Evolutionary conservation across 306 rosid species (phyloP), one percentile per base, ranked within the genome.

Genomic region (Macrotyloma uniflorum): DNA sequence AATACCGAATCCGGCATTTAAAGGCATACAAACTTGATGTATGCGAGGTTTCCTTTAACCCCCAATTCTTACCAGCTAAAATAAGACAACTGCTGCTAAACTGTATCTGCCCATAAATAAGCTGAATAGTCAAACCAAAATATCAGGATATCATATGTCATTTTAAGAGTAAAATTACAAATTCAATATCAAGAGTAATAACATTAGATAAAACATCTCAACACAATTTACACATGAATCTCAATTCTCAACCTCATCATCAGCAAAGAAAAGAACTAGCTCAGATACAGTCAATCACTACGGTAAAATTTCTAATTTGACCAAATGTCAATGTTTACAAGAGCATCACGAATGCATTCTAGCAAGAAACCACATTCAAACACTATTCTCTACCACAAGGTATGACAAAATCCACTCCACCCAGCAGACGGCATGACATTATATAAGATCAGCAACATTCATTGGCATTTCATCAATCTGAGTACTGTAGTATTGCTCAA

Each of bases 401-500:
- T 59, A 64, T 57, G 49, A 62, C 49, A 79, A 80, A n/a, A 23
- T 16, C 35, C 85, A 80, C 79, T 74, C 78, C 90, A 89, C 69
- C 74, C 49, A 82, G 76, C 53, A 78, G 55, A 61, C 28, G 46
- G 46, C 50, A 13, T 10, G 67, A 28, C 62, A 38, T 85, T 64
- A 95, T 76, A 95, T 95, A 72, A 95, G 88, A 85, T 95, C 98
- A 20, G 97, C 98, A 72, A 95, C 98, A 65, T 95, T 95, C 98
- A 95, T 95, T 0, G 98, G 98, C 98, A 95, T 95, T 84, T 92
- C 98, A 53, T 95, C 98, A 66, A 95, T 95, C 90, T 95, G 98
- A 7, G 98, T 95, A 83, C 98, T 95, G 84, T 95, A 95, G 55
- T 95, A 95, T 73, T 95, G 98, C 61, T 92, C 98, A 9, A 95